A percentile compares a stretch with the other conserved stretches of the same genome.
phyloP scores from a whole-genome alignment of 2,329 filamentous ascomycete species.

The Aspergillus quadrilineatus region DNA sequence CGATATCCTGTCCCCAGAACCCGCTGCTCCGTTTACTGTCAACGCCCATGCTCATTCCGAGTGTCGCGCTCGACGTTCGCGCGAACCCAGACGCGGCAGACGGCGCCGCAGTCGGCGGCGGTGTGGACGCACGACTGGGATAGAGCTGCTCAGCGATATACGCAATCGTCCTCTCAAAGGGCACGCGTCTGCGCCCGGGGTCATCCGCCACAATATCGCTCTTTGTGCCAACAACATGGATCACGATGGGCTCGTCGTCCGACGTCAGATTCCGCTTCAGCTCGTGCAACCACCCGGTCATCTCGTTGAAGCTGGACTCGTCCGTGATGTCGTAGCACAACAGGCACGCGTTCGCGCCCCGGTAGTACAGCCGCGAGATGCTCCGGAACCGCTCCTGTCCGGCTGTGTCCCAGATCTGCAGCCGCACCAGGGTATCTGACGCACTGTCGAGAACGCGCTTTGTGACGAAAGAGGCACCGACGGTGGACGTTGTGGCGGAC shows the following conservation, averaged over 20 bases:
- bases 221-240: conserved; percentile 95
- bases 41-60: conserved; percentile 26
- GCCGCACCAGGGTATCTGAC: conserved; percentile 79
- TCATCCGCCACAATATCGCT: conserved; percentile 86
- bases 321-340: conserved; percentile 94
- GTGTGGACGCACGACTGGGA: conserved; percentile 66
- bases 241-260: conserved; percentile 66
- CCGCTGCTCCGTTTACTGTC: conserved; percentile 49
- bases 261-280: conserved; percentile 72
- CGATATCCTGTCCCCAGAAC: conserved; percentile 83
- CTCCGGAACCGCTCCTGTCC: conserved; percentile 94
- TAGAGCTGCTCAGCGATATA: conserved; percentile 92
- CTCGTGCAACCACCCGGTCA: conserved; percentile 88
- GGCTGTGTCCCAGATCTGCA: conserved; percentile 96
- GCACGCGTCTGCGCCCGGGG: conserved; percentile 74
- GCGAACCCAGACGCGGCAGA: conserved; percentile 29
- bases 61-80: conserved; percentile 20
- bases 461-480: conserved; percentile 76
- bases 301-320: conserved; percentile 79
- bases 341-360: conserved; percentile 89
- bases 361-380: conserved; percentile 94
- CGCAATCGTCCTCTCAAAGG: conserved; percentile 92
- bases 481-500: conserved; percentile 59
- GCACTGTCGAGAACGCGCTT: conserved; percentile 80
- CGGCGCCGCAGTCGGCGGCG: conserved; percentile 60